Percentiles rank a stretch among this genome's conserved stretches.
Evolutionary conservation across 1,284 basidiomycete species (phyloP).

Genomic region (Moesziomyces aphidis): DNA sequence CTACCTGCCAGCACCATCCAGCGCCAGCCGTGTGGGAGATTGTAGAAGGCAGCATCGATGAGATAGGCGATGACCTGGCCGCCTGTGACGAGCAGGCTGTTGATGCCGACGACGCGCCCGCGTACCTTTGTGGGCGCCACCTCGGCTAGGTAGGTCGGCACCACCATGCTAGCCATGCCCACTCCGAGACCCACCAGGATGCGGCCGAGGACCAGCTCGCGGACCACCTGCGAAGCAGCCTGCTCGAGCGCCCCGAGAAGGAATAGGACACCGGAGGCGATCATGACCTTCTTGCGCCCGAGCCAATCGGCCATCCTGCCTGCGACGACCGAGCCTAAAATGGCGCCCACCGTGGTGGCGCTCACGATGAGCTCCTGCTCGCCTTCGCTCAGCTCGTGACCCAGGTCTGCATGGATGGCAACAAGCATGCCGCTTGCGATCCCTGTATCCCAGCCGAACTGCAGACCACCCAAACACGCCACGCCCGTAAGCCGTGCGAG

Average conservation of each 20-base stretch:
- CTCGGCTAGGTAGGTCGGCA: slow-evolving; percentile 57
- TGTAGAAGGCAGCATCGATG: slow-evolving; percentile 55
- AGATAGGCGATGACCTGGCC: slow-evolving; percentile 61
- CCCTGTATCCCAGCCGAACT: slow-evolving; percentile 59
- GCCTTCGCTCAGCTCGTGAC: slow-evolving; percentile 51
- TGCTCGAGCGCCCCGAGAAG: slow-evolving; percentile 59
- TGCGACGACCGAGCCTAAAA: slow-evolving; percentile 51
- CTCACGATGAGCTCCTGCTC: slow-evolving; percentile 62
- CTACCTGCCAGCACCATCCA: slow-evolving; percentile 60
- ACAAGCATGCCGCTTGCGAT: slow-evolving; percentile 58
- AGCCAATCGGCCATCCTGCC: slow-evolving; percentile 52
- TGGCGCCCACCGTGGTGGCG: slow-evolving; percentile 60
- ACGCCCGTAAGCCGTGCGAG: slow-evolving; percentile 47
- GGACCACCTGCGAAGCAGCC: slow-evolving; percentile 53
- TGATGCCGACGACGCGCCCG: slow-evolving; percentile 56
- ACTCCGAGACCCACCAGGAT: slow-evolving; percentile 57
- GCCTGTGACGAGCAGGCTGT: slow-evolving; percentile 59
- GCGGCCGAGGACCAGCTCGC: slow-evolving; percentile 58
- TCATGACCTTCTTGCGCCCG: slow-evolving; percentile 57
- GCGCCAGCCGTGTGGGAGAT: slow-evolving; percentile 58
- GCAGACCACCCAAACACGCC: slow-evolving; percentile 49
- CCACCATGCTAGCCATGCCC: slow-evolving; percentile 55
- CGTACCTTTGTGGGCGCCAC: slow-evolving; percentile 54
- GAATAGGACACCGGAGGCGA: slow-evolving; percentile 53
- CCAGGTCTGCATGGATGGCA: slow-evolving; percentile 52